phyloP scores from a whole-genome alignment of 2,329 filamentous ascomycete genomes.

The Hawksworthiomyces lignivorus region DNA sequence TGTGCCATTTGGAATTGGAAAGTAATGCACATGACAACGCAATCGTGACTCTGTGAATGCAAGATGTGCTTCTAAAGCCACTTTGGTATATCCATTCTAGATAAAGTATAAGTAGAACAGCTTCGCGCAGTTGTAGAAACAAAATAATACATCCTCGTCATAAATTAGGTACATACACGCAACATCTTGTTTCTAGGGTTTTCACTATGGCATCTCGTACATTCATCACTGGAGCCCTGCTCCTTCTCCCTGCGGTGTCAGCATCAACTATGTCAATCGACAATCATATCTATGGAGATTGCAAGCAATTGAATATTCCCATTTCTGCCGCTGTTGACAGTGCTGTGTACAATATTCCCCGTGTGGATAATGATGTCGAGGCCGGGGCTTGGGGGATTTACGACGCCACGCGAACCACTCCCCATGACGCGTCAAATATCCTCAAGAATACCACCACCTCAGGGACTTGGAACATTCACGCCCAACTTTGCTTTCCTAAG shows the following conservation, averaged over 20 bases:
- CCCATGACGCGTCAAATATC: background rate
- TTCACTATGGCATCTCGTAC: background rate
- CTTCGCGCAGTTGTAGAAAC: background rate
- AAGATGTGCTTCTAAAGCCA: background rate
- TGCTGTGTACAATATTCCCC: background rate
- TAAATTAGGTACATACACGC: background rate
- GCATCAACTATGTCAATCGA: background rate
- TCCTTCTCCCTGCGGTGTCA: background rate
- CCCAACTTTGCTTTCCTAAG: conserved; percentile 15
- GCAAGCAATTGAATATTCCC: conserved; percentile 2
- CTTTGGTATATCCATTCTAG: background rate
- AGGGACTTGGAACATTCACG: conserved; percentile 15
- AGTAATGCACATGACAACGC: background rate
- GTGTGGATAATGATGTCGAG: background rate
- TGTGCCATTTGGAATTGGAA: background rate
- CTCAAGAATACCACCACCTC: conserved; percentile 9
- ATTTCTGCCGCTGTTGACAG: background rate
- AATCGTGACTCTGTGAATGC: background rate
- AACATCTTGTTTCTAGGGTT: background rate
- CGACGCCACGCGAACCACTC: conserved; percentile 12
- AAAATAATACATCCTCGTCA: background rate
- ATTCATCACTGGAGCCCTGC: background rate
- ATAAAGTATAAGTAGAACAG: background rate
- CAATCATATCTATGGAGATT: background rate
- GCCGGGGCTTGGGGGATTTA: conserved; percentile 7